These are phyloP conservation scores for Paramecium octaurelia DNA, from an alignment of 73 alveolate genomes.

Conservation along the genomic window DNA sequence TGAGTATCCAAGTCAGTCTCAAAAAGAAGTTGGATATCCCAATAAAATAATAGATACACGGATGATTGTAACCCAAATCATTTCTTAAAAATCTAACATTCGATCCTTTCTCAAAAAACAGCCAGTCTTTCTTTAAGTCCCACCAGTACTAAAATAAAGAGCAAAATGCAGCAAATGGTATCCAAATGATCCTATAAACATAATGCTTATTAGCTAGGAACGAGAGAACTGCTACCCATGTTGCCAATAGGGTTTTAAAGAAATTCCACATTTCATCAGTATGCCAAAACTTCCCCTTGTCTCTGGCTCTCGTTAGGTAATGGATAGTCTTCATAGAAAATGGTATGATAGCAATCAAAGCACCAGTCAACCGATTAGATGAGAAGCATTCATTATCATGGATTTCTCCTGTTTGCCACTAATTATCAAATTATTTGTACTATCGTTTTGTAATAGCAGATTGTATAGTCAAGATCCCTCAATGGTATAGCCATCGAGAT, in stretches of 20 bases:
- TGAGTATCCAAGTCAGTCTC: slow-evolving; percentile 9
- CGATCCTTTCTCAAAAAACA: slow-evolving; percentile 12
- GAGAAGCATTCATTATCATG: background rate
- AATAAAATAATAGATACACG: background rate
- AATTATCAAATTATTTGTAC: background rate
- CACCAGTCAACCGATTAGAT: background rate
- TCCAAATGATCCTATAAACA: background rate
- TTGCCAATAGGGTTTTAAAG: background rate
- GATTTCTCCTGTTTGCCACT: background rate
- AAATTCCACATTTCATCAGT: slow-evolving; percentile 52
- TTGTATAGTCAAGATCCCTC: slow-evolving; percentile 33
- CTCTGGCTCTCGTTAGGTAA: background rate
- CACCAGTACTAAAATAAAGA: slow-evolving; percentile 22
- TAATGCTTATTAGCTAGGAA: background rate
- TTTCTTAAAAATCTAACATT: slow-evolving; percentile 31
- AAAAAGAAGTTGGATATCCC: background rate
- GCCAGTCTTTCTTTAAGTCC: slow-evolving; percentile 38
- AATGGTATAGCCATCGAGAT: slow-evolving; percentile 15
- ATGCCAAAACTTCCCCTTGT: slow-evolving; percentile 29
- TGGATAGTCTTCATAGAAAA: background rate
- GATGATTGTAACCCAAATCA: slow-evolving; percentile 46
- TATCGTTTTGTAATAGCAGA: background rate
- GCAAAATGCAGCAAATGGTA: background rate
- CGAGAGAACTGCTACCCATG: background rate
- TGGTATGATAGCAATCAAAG: slow-evolving; percentile 19